Evolutionary conservation across 2,329 filamentous ascomycete genomes (phyloP).

Genomic region (Fusarium siculi): DNA sequence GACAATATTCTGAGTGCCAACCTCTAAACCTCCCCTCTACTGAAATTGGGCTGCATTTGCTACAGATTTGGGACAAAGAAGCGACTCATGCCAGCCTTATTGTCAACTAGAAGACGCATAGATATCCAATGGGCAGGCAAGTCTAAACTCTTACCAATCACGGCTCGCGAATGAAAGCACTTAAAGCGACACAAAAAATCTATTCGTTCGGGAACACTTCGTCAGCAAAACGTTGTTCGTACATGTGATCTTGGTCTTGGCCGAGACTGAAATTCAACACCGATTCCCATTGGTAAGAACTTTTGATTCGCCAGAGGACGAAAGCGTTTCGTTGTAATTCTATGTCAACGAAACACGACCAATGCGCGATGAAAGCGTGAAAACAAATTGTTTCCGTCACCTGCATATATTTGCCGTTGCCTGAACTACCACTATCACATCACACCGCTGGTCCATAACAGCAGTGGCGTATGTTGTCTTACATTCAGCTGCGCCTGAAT

Average conservation of each 20-base stretch:
- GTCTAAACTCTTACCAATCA: fast-evolving
- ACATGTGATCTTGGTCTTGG: fast-evolving
- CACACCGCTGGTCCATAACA: not conserved
- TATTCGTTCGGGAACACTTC: not conserved
- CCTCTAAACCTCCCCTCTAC: fast-evolving
- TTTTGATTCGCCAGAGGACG: not conserved
- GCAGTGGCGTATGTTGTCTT: not conserved
- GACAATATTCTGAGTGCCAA: not conserved
- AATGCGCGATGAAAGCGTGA: not conserved
- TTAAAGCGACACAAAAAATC: fast-evolving
- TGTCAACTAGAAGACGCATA: fast-evolving
- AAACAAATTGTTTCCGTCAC: not conserved
- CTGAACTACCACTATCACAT: not conserved
- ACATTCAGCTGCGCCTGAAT: not conserved
- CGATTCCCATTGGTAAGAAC: fast-evolving
- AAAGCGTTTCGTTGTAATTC: no score
- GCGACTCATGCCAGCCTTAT: fast-evolving
- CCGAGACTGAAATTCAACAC: fast-evolving
- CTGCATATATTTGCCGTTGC: fast-evolving
- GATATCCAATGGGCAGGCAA: fast-evolving
- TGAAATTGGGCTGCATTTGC: not conserved
- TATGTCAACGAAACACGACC: no score
- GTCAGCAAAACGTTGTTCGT: fast-evolving
- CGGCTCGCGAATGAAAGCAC: not conserved
- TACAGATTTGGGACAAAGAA: not conserved